phyloP scores from a whole-genome alignment of 306 rosid genomes.

The Sesbania bispinosa region DNA sequence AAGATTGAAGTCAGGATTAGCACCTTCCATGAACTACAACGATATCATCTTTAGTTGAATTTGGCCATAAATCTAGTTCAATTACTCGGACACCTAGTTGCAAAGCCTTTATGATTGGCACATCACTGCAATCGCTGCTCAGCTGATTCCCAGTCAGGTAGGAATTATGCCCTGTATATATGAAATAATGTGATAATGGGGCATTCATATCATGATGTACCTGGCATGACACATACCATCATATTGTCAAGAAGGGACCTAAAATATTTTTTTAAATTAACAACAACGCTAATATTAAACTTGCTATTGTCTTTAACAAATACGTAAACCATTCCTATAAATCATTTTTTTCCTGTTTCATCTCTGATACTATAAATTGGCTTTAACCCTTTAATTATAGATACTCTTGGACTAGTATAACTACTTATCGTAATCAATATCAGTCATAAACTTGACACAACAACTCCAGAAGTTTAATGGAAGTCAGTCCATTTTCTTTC shows the following conservation, averaged over 20 bases:
- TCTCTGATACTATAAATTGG: background rate
- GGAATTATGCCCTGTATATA: constrained; percentile 97
- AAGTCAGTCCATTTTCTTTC: background rate
- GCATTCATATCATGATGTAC: constrained; percentile 93
- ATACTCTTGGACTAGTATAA: background rate
- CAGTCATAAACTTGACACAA: background rate
- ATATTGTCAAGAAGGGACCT: constrained; percentile 25
- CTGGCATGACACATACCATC: constrained; percentile 44
- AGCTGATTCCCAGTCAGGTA: constrained; percentile 95
- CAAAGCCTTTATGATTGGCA: constrained; percentile 75
- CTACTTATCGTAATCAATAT: background rate
- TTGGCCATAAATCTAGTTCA: constrained; percentile 94
- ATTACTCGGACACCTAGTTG: constrained; percentile 69
- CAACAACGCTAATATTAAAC: background rate
- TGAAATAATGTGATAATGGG: constrained; percentile 92
- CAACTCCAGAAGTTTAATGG: background rate
- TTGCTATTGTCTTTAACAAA: background rate
- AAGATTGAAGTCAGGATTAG: constrained; percentile 22
- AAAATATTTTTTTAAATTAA: background rate
- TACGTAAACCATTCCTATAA: background rate
- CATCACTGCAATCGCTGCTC: constrained; percentile 84
- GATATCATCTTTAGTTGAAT: constrained; percentile 64
- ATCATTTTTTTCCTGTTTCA: background rate
- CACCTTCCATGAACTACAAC: constrained; percentile 92
- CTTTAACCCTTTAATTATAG: too few relatives aligned